Percentiles rank a stretch among this genome's conserved stretches.
Conservation (phyloP, 352 stramenopile genomes). For the Globisporangium middletonii region DNA sequence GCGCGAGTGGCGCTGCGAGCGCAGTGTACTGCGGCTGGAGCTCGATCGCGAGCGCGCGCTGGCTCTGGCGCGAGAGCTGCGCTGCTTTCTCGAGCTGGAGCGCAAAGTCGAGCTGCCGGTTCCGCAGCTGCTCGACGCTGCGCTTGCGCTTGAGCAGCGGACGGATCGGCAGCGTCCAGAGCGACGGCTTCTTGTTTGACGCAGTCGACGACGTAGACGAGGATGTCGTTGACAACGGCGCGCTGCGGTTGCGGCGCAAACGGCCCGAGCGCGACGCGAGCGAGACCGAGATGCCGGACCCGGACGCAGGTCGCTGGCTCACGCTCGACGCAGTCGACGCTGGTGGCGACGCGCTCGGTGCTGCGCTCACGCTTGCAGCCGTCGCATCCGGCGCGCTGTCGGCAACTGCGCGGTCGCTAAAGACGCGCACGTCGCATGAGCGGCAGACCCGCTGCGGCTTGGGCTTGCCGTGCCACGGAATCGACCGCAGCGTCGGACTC, state of each 20-base stretch:
- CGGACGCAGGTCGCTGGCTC: slow-evolving; percentile 4
- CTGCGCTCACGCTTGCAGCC: slow-evolving; percentile 1
- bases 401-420: slow-evolving; percentile 13
- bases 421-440: slow-evolving; percentile 39
- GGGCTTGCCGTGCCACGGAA: slow-evolving; percentile 27
- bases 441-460: slow-evolving; percentile 59
- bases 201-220: background rate
- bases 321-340: slow-evolving; percentile 9
- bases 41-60: slow-evolving; percentile 21
- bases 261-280: slow-evolving; percentile 10
- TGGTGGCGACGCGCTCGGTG: slow-evolving; percentile 12
- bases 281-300: slow-evolving; percentile 11
- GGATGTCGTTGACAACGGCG: slow-evolving; percentile 6
- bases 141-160: slow-evolving; percentile 44
- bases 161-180: slow-evolving; percentile 43
- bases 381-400: background rate
- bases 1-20: slow-evolving; percentile 10
- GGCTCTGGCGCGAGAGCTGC: slow-evolving; percentile 15
- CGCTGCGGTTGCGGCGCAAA: slow-evolving; percentile 10
- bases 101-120: slow-evolving; percentile 34
- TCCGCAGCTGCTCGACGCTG: slow-evolving; percentile 39
- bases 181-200: slow-evolving; percentile 19
- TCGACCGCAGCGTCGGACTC: slow-evolving; percentile 23
- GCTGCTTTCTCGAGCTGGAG: slow-evolving; percentile 36
- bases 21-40: slow-evolving; percentile 28